Evolutionary conservation across 73 alveolate species (phyloP), one percentile per base, ranked within the genome.

Genomic region (Strombidium stylifer): DNA sequence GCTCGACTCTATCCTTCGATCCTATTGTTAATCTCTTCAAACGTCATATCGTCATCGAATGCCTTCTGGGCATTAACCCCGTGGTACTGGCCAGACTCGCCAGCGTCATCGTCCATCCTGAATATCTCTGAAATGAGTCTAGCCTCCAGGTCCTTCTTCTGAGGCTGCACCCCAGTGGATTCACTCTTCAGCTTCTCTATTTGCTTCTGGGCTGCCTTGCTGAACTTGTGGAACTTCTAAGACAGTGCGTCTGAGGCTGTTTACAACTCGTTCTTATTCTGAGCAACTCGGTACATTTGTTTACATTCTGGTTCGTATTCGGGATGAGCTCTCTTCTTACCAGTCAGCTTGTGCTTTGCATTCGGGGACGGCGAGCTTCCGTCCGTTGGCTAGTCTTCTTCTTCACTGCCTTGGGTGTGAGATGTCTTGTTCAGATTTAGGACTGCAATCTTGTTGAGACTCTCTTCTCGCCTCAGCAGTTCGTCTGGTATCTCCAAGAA

Each of bases 401-500:
- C 55, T 67, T 67, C 32, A 41, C 51, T n/a, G 47, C 11, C 19
- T 24, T 14, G 20, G 1, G 25, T 27, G 7, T 65, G n/a, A 23
- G 19, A 41, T 54, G 27, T 20, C 18, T 7, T 50, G 30, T 39
- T 35, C 18, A n/a, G 6, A 44, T 16, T 58, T 23, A 34, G 19
- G 18, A 11, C 15, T 61, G 21, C 3, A 37, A 58, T 31, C 19
- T 16, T 18, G 15, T 61, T 37, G 19, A 19, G 18, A 51, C 10
- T 15, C 41, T 65, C 28, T 3, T 49, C 35, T 39, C 18, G 15
- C n/a, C 26, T 16, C 52, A 34, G 23, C 3, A 66, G 19, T 31
- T 55, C 55, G n/a, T 77, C 37, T 2, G 87, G 89, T 26, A 62
- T 62, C 32, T 66, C 82, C 19, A 84, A 76, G 14, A 75, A 70